Evolutionary conservation across 768 basidiomycete genomes (phyloP).

Genomic region (Amanita subjunquillea): DNA sequence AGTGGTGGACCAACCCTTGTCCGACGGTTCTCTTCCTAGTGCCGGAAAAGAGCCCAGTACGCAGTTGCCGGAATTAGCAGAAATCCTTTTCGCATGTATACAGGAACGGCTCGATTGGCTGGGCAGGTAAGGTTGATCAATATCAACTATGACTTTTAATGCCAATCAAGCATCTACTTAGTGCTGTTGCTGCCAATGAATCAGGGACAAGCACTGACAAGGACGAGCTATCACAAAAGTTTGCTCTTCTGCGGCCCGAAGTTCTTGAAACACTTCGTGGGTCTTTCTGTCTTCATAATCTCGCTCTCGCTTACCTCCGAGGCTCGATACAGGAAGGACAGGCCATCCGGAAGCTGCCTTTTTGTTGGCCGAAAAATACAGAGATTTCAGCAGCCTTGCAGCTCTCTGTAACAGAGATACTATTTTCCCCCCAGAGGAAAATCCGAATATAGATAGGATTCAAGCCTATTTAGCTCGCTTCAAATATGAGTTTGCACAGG

Average conservation of each 20-base stretch:
- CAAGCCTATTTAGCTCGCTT: conserved; percentile 68
- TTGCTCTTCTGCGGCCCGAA: conserved; percentile 62
- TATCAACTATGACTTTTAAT: background rate
- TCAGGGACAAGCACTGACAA: conserved; percentile 43
- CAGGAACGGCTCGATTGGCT: conserved; percentile 66
- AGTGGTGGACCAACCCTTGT: conserved; percentile 28
- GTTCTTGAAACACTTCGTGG: conserved; percentile 74
- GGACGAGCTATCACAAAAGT: conserved; percentile 53
- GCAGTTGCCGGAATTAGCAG: conserved; percentile 59
- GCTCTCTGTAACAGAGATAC: conserved; percentile 66
- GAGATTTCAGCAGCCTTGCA: conserved; percentile 79
- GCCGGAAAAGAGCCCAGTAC: conserved; percentile 27
- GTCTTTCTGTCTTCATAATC: conserved; percentile 14
- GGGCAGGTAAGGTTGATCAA: conserved; percentile 29
- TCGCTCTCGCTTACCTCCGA: background rate
- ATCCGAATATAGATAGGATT: conserved; percentile 53
- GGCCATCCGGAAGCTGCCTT: conserved; percentile 67
- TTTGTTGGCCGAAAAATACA: conserved; percentile 75
- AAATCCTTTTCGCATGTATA: conserved; percentile 51
- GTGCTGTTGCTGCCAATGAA: conserved; percentile 34
- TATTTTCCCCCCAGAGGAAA: conserved; percentile 53
- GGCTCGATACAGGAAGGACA: conserved; percentile 39
- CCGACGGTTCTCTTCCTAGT: conserved; percentile 15
- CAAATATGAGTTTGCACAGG: conserved; percentile 76
- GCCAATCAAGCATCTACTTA: conserved; percentile 12